A percentile compares a stretch with the other conserved stretches of the same genome.
Conservation (phyloP, 192 early-diverging fungal genomes). For the Coemansia sp. region DNA sequence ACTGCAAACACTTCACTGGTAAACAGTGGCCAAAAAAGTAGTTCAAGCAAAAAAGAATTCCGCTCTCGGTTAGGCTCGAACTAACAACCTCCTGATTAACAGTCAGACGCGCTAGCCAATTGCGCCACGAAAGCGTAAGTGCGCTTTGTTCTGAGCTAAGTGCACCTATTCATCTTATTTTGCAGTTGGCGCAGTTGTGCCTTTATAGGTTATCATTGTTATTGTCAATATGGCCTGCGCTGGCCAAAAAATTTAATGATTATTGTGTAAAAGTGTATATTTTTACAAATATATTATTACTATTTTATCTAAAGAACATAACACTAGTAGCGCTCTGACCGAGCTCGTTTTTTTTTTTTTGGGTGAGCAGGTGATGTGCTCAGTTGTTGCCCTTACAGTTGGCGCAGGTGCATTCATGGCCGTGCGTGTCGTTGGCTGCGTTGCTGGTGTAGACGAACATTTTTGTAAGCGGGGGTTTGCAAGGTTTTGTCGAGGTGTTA, state of each 20-base stretch:
- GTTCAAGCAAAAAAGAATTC: background rate
- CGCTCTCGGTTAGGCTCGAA: slow-evolving; percentile 41
- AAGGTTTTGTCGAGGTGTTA: background rate
- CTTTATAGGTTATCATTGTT: background rate
- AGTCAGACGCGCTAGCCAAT: slow-evolving; percentile 50
- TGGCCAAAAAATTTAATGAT: background rate
- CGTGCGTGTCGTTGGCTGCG: background rate
- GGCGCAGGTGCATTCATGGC: slow-evolving; percentile 8
- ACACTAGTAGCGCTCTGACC: background rate
- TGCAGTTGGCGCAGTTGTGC: background rate
- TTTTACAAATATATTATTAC: background rate
- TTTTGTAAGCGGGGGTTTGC: background rate
- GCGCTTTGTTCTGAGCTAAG: background rate
- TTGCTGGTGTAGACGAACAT: background rate
- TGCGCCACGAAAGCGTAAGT: slow-evolving; percentile 33
- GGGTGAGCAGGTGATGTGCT: background rate
- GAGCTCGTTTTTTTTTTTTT: background rate
- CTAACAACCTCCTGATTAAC: slow-evolving; percentile 51
- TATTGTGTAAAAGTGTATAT: background rate
- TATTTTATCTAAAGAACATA: background rate
- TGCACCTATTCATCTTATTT: background rate
- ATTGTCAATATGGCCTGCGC: background rate
- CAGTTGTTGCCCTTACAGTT: background rate
- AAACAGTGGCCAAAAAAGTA: background rate
- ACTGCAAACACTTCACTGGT: too few species aligned